Evolutionary conservation across 257 asterid genomes (phyloP), one percentile per base, ranked within the genome.

Genomic region (Buddleja alternifolia): DNA sequence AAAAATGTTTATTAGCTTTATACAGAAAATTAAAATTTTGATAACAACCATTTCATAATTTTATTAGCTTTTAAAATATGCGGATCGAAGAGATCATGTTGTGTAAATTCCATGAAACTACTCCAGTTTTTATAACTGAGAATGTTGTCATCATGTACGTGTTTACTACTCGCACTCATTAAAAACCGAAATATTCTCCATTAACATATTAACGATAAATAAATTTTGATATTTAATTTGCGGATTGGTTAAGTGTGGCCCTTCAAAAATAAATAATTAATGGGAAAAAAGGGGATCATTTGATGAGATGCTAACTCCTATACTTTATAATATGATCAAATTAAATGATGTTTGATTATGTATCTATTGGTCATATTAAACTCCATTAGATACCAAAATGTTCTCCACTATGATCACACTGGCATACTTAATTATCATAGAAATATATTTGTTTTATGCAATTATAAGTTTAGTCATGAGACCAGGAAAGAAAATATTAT

Each of bases 341-440:
- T 29, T 3, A 25, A 55, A 25, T 6, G 6, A 55, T 29, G 41
- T 37, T 10, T 46, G 47, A n/a, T 17, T 25, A 64, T 32, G 21
- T 12, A 32, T 34, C 16, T 44, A 45, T 8, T 40, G 47, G 15
- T 47, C 9, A 46, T 25, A 15, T 29, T 16, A 62, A 62, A 62
- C 15, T 29, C 25, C 10, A 36, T 25, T 14, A 56, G 44, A 56
- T 56, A 32, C 46, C 46, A n/a, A 58, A 58, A 58, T 36, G 46
- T 58, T 45, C 46, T 58, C 63, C 47, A 58, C 63, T 64, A 37
- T 44, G 15, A 14, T 15, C n/a, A 24, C 16, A 44, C 25, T 44
- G 7, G 1, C 8, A 21, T 3, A 23, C 3, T 32, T 9, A 21
- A 24, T 54, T 21, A 23, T 21, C 10, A 47, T 19, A 51, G 3